These are phyloP conservation scores for Patellifolia procumbens DNA, from an alignment of 179 eudicot species.

Conservation along the genomic window DNA sequence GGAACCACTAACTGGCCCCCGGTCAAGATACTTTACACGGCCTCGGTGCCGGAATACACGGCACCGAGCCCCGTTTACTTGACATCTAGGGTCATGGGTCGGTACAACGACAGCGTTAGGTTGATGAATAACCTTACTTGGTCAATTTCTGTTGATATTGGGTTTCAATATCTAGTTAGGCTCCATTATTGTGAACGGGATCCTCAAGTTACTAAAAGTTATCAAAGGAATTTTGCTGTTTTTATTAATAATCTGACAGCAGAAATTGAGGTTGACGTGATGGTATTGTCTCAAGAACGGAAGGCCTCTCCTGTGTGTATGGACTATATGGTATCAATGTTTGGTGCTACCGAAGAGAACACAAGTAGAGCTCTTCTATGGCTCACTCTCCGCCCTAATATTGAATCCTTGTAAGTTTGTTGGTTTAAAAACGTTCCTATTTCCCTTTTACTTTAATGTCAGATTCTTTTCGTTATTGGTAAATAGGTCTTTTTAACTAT, in stretches of 20 bases:
- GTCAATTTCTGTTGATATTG: conserved; percentile 38
- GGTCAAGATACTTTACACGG: background rate
- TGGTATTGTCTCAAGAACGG: background rate
- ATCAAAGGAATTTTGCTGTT: conserved; percentile 25
- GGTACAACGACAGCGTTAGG: accelerated
- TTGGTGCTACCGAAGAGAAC: background rate
- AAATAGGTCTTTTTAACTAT: too few relatives aligned
- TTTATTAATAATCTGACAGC: conserved; percentile 33
- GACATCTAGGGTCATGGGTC: conserved; percentile 32
- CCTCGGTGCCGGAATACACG: conserved; percentile 24
- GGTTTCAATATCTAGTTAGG: conserved; percentile 42
- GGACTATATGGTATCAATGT: conserved; percentile 30
- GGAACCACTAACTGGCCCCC: background rate
- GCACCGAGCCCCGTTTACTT: conserved; percentile 39
- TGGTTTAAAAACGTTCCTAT: too few relatives aligned
- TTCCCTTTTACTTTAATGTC: too few relatives aligned
- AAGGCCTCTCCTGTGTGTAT: conserved; percentile 20
- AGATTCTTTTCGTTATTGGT: too few relatives aligned
- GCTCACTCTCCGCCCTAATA: conserved; percentile 30
- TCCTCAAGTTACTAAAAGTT: background rate
- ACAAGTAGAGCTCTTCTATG: conserved; percentile 20
- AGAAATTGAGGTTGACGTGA: conserved; percentile 25
- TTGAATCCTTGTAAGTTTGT: background rate
- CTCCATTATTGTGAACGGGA: conserved; percentile 45
- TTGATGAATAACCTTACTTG: conserved; percentile 36